phyloP scores from a whole-genome alignment of 768 basidiomycete genomes.

The Tulasnella sp. region DNA sequence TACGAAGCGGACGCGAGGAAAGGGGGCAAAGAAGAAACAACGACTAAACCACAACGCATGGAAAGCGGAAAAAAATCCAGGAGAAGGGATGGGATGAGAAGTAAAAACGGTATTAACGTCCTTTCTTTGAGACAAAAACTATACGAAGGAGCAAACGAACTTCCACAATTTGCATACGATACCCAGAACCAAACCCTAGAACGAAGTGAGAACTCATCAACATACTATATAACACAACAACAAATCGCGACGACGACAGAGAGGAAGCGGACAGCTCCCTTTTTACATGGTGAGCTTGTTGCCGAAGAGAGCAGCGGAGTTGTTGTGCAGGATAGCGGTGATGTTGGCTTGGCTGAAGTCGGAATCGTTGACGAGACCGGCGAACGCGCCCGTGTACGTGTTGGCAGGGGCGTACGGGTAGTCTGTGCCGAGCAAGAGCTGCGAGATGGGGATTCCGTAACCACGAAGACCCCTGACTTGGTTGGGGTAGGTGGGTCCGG shows the following conservation, averaged over 20 bases:
- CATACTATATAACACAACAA: background rate
- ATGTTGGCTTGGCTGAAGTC: background rate
- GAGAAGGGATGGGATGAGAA: background rate
- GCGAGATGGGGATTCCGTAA: constrained; percentile 9
- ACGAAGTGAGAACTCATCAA: background rate
- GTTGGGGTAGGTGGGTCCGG: constrained; percentile 7
- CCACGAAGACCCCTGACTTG: constrained; percentile 7
- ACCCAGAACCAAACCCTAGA: background rate
- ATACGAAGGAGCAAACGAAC: background rate
- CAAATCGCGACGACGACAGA: background rate
- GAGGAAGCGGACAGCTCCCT: background rate
- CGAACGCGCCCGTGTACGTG: background rate
- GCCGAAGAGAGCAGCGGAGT: background rate
- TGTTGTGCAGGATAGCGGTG: background rate
- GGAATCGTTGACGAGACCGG: background rate
- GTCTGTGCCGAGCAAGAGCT: constrained; percentile 8
- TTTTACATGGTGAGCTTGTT: background rate
- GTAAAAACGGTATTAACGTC: background rate
- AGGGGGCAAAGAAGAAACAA: background rate
- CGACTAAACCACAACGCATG: background rate
- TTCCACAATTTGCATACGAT: background rate
- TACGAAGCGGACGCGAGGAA: background rate
- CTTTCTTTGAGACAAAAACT: background rate
- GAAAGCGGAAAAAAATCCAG: background rate
- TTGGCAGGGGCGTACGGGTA: constrained; percentile 4